phyloP scores from a whole-genome alignment of 2,329 filamentous ascomycete genomes.

The Cladobotryum protrusum region DNA sequence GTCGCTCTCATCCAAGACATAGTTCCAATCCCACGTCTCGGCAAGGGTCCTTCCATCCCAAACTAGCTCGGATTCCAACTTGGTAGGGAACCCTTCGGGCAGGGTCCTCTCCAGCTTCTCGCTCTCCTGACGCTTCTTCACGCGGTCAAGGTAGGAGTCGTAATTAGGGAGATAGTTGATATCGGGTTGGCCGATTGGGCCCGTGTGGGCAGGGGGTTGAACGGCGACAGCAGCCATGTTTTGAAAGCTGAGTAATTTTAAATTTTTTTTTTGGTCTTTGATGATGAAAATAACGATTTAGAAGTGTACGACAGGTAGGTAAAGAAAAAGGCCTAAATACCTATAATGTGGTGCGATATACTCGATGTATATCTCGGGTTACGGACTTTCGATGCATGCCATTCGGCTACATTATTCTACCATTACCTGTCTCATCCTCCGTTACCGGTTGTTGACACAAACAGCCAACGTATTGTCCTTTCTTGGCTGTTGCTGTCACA shows the following conservation, averaged over 20 bases:
- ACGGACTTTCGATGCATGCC: no score
- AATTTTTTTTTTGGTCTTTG: slow-evolving; percentile 33
- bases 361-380: no score
- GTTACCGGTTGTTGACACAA: no score
- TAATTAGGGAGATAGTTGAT: slow-evolving; percentile 51
- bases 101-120: slow-evolving; percentile 35
- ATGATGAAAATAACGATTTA: not conserved
- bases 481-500: slow-evolving; percentile 2
- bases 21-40: slow-evolving; percentile 47
- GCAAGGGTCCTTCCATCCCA: slow-evolving; percentile 50
- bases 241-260: slow-evolving; percentile 16
- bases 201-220: slow-evolving; percentile 15
- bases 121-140: slow-evolving; percentile 36
- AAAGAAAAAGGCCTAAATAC: not conserved
- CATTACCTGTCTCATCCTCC: no score
- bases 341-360: no score
- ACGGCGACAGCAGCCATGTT: slow-evolving; percentile 36
- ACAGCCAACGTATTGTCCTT: not conserved
- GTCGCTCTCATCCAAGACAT: slow-evolving; percentile 39
- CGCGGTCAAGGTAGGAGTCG: slow-evolving; percentile 46
- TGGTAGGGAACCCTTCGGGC: slow-evolving; percentile 44
- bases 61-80: slow-evolving; percentile 45
- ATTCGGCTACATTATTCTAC: no score
- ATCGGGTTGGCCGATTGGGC: slow-evolving; percentile 47
- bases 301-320: not conserved